Evolutionary conservation across 345 rosid genomes (phyloP).

Genomic region (Acer campestre): DNA sequence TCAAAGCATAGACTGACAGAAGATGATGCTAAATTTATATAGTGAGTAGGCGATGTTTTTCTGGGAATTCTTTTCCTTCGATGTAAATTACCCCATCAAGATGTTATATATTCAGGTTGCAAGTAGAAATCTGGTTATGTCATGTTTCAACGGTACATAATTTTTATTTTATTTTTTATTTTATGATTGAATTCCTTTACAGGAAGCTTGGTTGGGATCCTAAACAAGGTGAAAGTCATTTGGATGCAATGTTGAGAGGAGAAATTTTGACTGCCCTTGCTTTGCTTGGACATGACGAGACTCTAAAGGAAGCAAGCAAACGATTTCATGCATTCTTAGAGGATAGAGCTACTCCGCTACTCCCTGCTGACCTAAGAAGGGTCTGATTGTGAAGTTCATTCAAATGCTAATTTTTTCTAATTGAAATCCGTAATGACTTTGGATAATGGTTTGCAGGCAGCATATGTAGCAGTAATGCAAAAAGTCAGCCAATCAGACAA

Average conservation of each 20-base stretch:
- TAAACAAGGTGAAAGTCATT: conserved; percentile 87
- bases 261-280: conserved; percentile 86
- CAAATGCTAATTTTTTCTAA: background rate
- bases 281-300: conserved; percentile 64
- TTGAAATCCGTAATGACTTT: conserved; percentile 9
- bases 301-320: conserved; percentile 63
- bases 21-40: background rate
- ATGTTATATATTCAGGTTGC: background rate
- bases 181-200: conserved; percentile 21
- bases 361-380: conserved; percentile 87
- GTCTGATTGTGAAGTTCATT: conserved; percentile 29
- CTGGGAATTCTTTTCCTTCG: background rate
- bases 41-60: background rate
- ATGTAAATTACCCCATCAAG: background rate
- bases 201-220: conserved; percentile 96
- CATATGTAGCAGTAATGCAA: conserved; percentile 88
- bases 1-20: background rate
- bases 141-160: background rate
- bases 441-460: conserved; percentile 60
- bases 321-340: conserved; percentile 76
- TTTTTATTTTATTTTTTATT: conserved; percentile 5
- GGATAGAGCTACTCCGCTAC: conserved; percentile 77
- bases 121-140: background rate
- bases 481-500: conserved; percentile 57
- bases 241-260: conserved; percentile 93